Base-by-base conservation (phyloP, 1,284 basidiomycete genomes). In the Rhodotorula mucilaginosa region DNA sequence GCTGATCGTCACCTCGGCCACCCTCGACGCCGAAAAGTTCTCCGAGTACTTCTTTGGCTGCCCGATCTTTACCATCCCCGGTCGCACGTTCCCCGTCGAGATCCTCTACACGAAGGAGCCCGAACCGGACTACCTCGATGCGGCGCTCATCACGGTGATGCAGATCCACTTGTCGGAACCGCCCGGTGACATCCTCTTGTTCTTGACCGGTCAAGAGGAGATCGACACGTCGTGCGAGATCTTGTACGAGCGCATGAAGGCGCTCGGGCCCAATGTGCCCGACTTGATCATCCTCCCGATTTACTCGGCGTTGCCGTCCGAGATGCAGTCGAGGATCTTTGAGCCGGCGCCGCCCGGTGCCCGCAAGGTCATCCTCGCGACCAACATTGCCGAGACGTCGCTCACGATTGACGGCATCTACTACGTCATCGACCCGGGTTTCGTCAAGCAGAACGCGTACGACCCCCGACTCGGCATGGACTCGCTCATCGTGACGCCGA, bases 41-140 rank as follows among this genome's bases (percentile, higher is more conserved):
- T 95, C 95, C 13, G 93, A 92, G 78, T 99, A 98, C 86, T 99
- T 99, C 85, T 97, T 90, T 81, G 92, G 91, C 29, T 98, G 95
- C 82, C 95, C 96, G 18, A 98, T 99, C 83, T 98, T 99, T 85
- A 97, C 96, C n/a, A 99, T 99, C 76, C 96, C 97, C 19, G 97
- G 97, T 76, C 89, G 95, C 78, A 95, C 95, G n/a, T 98, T 92
- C 83, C 96, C 96, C 4, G 97, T 99, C 74, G 97, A 99, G 82
- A 87, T 93, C 58, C 85, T 99, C 29, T 98, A 99, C 83, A 98
- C 96, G 75, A 98, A 98, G 82, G 96, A 99, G 80, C 96, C 97
- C 0, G 97, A 99, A 82, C 87, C 88, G n/a, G 97, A 99, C 82
- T 99, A 99, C 82, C 87, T 99, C 71, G 97, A 99, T 79, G 95